A percentile compares a stretch with the other conserved stretches of the same genome.
Evolutionary conservation across 179 eudicot genomes (phyloP).

Genomic region (Beta corolliflora): DNA sequence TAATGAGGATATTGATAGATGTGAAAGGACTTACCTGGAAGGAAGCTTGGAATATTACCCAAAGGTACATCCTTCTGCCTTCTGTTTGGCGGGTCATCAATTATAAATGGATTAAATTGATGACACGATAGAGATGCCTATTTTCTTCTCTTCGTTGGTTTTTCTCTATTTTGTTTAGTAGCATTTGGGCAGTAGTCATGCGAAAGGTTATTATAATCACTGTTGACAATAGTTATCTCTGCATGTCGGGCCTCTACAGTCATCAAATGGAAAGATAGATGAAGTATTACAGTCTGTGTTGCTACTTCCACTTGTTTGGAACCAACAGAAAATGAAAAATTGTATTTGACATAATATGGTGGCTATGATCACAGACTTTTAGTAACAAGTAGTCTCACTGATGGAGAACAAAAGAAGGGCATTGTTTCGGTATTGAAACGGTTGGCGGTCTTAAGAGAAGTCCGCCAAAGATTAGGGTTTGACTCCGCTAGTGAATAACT

Average conservation of each 20-base stretch:
- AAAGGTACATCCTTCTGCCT: slow-evolving; percentile 45
- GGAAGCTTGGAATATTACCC: slow-evolving; percentile 78
- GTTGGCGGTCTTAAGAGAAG: no score
- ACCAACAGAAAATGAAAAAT: background rate
- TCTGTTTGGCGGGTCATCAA: background rate
- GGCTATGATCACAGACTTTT: background rate
- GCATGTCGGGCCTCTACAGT: background rate
- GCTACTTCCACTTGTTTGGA: background rate
- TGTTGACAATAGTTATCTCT: background rate
- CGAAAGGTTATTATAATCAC: background rate
- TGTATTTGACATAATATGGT: background rate
- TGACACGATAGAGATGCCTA: background rate
- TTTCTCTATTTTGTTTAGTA: background rate
- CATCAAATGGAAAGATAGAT: background rate
- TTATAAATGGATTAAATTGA: background rate
- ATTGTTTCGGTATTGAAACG: no score
- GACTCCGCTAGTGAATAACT: no score
- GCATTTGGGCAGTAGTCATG: background rate
- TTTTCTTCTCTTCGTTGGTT: background rate
- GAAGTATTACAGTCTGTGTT: background rate
- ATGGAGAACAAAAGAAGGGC: background rate
- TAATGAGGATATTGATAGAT: slow-evolving; percentile 79
- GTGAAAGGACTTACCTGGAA: slow-evolving; percentile 77
- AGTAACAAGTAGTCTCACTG: background rate
- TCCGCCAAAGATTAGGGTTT: no score